Evolutionary conservation across 371 early-diverging fungal genomes (phyloP), one percentile per base, ranked within the genome.

Genomic region (Lichtheimia ornata): DNA sequence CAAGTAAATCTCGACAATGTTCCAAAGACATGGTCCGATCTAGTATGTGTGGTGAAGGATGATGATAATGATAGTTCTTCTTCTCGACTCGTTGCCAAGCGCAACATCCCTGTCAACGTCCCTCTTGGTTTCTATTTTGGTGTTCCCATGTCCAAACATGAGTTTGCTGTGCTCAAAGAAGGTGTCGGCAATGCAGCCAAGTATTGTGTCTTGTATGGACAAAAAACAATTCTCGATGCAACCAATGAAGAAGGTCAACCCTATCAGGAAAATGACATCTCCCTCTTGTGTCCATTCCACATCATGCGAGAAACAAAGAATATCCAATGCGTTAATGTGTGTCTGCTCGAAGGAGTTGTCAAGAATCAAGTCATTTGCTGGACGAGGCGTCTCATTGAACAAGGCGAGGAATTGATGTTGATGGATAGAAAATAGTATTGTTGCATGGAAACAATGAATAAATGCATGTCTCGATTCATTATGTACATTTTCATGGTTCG

Each of bases 111-210:
- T 4, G 73, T 69, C 7, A 79, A 85, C 17, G 86, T 87, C 3
- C 87, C 91, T 0, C 69, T 95, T 3, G 95, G 95, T 2, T 95
- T 94, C 63, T 95, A 95, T 64, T 95, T 95, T 73, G 95, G 95
- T 6, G 93, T 94, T 4, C 95, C 95, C 5, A 94, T 92, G 91
- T 89, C 91, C 4, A 93, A 94, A 60, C 89, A 91, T 65, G 94
- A 94, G 61, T 95, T 91, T 67, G 95, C 94, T 64, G 83, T 85
- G 11, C 66, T 85, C 47, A 95, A 95, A 63, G 95, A 94, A 57
- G 76, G 80, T 22, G 77, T 89, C 2, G 93, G 93, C 0, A 62
- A 84, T 17, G 84, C 95, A 0, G 88, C 67, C 0, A 67, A 73
- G 25, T 76, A 73, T 65, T 89, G 93, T 3, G 91, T 93, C 60